Evolutionary conservation across 805 yeast species (phyloP).

Genomic region (Candida bentonensis): DNA sequence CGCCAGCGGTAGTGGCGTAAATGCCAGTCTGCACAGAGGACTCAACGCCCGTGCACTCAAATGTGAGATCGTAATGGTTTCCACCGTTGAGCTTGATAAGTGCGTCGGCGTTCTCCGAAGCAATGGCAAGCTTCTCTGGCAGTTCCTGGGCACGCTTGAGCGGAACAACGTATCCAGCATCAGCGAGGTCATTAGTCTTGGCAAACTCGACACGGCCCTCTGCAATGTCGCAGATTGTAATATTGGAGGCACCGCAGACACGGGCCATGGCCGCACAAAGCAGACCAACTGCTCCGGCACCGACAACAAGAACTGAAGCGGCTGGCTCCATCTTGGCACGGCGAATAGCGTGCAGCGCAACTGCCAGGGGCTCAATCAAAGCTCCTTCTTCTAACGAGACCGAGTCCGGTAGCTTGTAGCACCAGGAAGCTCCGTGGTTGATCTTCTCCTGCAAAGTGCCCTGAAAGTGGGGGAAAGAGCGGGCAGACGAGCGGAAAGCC

Average conservation of each 20-base stretch:
- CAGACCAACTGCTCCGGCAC: constrained; percentile 80
- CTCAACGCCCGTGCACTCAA: constrained; percentile 68
- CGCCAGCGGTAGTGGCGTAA: constrained; percentile 41
- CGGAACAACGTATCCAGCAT: constrained; percentile 15
- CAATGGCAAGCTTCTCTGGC: constrained; percentile 18
- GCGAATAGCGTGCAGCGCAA: constrained; percentile 64
- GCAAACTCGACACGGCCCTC: constrained; percentile 26
- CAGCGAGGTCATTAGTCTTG: constrained; percentile 18
- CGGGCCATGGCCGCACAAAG: constrained; percentile 55
- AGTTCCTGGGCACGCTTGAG: constrained; percentile 12
- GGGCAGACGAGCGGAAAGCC: constrained; percentile 47
- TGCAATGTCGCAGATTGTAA: constrained; percentile 53
- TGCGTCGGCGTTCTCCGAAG: constrained; percentile 25
- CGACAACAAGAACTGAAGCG: constrained; percentile 54
- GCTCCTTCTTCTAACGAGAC: constrained; percentile 70
- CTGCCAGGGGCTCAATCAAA: constrained; percentile 69
- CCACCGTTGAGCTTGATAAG: constrained; percentile 16
- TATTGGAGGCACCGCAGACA: constrained; percentile 56
- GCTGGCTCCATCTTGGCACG: constrained; percentile 46
- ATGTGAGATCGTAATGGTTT: constrained; percentile 35
- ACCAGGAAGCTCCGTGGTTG: constrained; percentile 58
- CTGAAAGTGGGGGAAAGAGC: constrained; percentile 69
- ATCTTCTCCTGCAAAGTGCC: constrained; percentile 80
- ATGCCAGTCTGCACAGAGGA: constrained; percentile 51
- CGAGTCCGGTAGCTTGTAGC: constrained; percentile 43